These are phyloP conservation scores for Magnusiomyces ingens DNA, from an alignment of 1,139 yeast species.

Conservation along the genomic window DNA sequence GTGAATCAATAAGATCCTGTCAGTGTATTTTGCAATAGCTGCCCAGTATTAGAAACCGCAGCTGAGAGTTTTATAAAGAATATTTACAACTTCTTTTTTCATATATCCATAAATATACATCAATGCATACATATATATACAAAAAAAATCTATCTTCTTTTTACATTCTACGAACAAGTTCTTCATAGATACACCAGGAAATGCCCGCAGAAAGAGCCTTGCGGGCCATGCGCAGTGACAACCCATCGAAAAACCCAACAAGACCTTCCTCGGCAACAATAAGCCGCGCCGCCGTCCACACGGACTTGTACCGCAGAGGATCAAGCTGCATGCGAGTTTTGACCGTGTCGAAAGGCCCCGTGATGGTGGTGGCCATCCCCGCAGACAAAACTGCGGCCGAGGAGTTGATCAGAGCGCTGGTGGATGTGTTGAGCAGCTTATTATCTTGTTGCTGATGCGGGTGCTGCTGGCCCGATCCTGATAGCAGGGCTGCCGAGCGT, in stretches of 20 bases:
- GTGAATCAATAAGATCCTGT: too few relatives aligned
- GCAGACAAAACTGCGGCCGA: conserved; percentile 71
- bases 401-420: conserved; percentile 57
- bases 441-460: conserved; percentile 18
- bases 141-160: not conserved
- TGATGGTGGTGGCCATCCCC: conserved; percentile 69
- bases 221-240: conserved; percentile 70
- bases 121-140: not conserved
- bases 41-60: too few relatives aligned
- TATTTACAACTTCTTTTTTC: not conserved
- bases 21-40: too few relatives aligned
- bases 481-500: conserved; percentile 13
- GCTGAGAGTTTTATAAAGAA: too few relatives aligned
- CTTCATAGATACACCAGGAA: conserved; percentile 96
- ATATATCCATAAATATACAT: too few relatives aligned
- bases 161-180: conserved; percentile 42
- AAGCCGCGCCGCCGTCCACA: conserved; percentile 34
- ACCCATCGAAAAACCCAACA: conserved; percentile 67
- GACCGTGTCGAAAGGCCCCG: conserved; percentile 93
- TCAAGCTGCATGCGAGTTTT: conserved; percentile 84
- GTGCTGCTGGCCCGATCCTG: conserved; percentile 15
- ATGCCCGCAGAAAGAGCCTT: conserved; percentile 92
- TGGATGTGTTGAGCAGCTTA: conserved; percentile 26
- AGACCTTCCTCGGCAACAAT: conserved; percentile 55
- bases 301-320: conserved; percentile 41